Conservation (phyloP, 108 stramenopile genomes). For the Cyclotella sp. region DNA sequence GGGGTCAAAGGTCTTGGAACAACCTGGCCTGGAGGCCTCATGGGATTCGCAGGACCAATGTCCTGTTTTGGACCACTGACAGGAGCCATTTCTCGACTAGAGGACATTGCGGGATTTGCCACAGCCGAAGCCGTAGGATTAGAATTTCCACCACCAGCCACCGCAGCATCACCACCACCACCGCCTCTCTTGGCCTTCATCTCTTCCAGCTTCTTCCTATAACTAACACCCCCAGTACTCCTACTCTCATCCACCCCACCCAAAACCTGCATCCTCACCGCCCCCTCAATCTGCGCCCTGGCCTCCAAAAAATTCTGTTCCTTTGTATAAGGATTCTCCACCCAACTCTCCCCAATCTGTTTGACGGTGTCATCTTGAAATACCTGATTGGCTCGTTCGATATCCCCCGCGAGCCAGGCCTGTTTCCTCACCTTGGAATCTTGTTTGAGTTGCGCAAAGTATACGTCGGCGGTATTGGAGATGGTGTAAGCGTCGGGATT, state of each 20-base stretch:
- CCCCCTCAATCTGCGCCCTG: conserved; percentile 33
- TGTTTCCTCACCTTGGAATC: conserved; percentile 76
- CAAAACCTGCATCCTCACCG: conserved; percentile 33
- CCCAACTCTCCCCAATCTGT: conserved; percentile 52
- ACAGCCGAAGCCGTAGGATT: no score
- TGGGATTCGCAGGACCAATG: background rate
- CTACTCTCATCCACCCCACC: conserved; percentile 3
- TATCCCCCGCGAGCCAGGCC: conserved; percentile 67
- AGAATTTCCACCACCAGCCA: background rate
- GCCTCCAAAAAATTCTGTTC: conserved; percentile 42
- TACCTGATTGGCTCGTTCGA: conserved; percentile 65
- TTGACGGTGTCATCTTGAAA: conserved; percentile 67
- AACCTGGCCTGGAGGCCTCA: background rate
- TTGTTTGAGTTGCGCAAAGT: conserved; percentile 87
- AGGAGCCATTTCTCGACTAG: background rate
- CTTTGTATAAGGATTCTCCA: conserved; percentile 75
- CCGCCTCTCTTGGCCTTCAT: conserved; percentile 31
- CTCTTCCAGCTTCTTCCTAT: conserved; percentile 67
- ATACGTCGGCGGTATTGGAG: conserved; percentile 82
- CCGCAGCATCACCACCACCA: conserved; percentile 13
- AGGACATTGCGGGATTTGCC: no score
- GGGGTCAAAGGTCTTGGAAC: background rate
- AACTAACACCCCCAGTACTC: conserved; percentile 57
- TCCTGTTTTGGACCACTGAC: background rate
- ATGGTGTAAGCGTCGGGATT: conserved; percentile 63